Conservation (phyloP, 805 yeast species). For the Candida maris region DNA sequence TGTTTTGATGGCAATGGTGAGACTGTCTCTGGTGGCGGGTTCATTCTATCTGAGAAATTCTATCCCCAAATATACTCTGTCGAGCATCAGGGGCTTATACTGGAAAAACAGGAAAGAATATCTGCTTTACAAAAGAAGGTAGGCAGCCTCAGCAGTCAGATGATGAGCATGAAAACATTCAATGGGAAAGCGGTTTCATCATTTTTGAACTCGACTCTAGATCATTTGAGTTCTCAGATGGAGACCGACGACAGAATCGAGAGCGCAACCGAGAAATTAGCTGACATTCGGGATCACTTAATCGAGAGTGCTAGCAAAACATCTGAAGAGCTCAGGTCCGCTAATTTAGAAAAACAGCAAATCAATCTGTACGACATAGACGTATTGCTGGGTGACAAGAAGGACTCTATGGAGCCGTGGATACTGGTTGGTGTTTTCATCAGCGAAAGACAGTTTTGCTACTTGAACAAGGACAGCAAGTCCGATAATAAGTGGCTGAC, state of each 20-base stretch:
- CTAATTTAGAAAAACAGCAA: conserved; percentile 13
- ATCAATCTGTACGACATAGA: conserved; percentile 29
- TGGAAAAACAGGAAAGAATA: conserved; percentile 15
- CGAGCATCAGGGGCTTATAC: conserved; percentile 24
- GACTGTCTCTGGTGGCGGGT: conserved; percentile 24
- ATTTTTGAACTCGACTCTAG: conserved; percentile 25
- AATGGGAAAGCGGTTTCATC: conserved; percentile 32
- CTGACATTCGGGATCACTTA: conserved; percentile 13
- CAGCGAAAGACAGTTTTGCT: conserved; percentile 31
- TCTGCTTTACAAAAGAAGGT: conserved; percentile 14
- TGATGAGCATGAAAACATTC: conserved; percentile 25
- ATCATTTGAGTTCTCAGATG: conserved; percentile 18
- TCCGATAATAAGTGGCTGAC: conserved; percentile 28
- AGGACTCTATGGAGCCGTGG: conserved; percentile 33
- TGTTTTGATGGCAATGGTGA: conserved; percentile 30
- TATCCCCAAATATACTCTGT: conserved; percentile 39
- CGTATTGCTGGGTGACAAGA: conserved; percentile 20
- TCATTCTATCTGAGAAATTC: conserved; percentile 29
- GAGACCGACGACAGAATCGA: conserved; percentile 9
- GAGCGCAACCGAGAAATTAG: conserved; percentile 22
- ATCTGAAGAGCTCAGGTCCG: conserved; percentile 11
- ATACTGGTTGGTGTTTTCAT: conserved; percentile 36
- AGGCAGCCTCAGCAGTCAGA: conserved; percentile 11
- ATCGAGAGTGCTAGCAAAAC: conserved; percentile 8
- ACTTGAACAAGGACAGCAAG: conserved; percentile 17